A percentile compares a stretch with the other conserved stretches of the same genome.
These are phyloP conservation scores for Penicillium tannophilum DNA, from an alignment of 495 filamentous ascomycete species.

Conservation along the genomic window DNA sequence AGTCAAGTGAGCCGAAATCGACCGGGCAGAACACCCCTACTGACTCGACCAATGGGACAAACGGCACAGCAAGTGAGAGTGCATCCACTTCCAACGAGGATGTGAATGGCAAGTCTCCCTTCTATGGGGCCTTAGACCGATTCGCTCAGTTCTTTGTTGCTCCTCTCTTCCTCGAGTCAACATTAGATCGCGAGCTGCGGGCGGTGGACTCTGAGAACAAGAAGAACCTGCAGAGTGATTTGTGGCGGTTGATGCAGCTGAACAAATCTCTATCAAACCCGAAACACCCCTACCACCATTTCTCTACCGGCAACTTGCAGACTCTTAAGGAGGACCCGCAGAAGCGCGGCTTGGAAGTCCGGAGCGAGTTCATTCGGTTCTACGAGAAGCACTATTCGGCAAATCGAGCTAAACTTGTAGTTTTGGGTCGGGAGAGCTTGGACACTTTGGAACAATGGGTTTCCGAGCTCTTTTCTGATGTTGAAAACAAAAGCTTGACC, in stretches of 20 bases:
- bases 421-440: slow-evolving; percentile 84
- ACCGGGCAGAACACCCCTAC: slow-evolving; percentile 34
- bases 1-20: slow-evolving; percentile 47
- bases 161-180: slow-evolving; percentile 87
- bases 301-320: slow-evolving; percentile 92
- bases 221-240: slow-evolving; percentile 96
- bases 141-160: slow-evolving; percentile 98
- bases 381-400: slow-evolving; percentile 91
- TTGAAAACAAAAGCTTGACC: slow-evolving; percentile 82
- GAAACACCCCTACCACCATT: slow-evolving; percentile 91
- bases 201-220: slow-evolving; percentile 99
- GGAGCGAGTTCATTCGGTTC: slow-evolving; percentile 93
- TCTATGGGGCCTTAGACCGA: slow-evolving; percentile 89
- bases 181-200: slow-evolving; percentile 85
- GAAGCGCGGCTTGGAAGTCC: slow-evolving; percentile 79
- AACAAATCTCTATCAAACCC: slow-evolving; percentile 89
- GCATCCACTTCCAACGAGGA: slow-evolving; percentile 36
- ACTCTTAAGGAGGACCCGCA: slow-evolving; percentile 85
- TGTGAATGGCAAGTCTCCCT: slow-evolving; percentile 54
- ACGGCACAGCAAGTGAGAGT: slow-evolving; percentile 37
- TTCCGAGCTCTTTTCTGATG: slow-evolving; percentile 76
- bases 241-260: slow-evolving; percentile 90
- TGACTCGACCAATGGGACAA: slow-evolving; percentile 35
- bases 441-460: slow-evolving; percentile 91
- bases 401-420: slow-evolving; percentile 93